Evolutionary conservation across 345 rosid species (phyloP), one percentile per base, ranked within the genome.

Genomic region (sweet orange (Citrus sinensis)): DNA sequence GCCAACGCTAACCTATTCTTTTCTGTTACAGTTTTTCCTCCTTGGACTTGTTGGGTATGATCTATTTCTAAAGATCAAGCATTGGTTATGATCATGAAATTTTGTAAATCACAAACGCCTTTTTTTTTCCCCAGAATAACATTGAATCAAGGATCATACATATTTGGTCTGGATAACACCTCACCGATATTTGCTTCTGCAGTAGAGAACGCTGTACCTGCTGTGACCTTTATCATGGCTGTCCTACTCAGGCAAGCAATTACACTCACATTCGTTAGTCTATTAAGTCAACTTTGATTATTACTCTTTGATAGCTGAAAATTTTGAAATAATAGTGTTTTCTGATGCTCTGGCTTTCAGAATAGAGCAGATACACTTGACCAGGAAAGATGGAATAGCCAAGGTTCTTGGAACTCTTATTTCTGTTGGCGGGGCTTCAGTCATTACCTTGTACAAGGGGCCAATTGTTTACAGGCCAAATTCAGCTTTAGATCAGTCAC

Each of bases 121-220:
- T 35, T 35, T 1, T 35, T 35, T 35, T 6, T 1, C 37, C 37
- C 37, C 85, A 88, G 91, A 55, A 87, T 92, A 83, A 86, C 91
- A 27, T 51, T 87, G 56, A 90, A 92, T 80, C 92, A 90, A 87
- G 90, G 85, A 64, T 85, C 89, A 71, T 90, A 92, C 88, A 85
- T 90, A 22, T 82, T 35, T 35, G 92, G 93, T 27, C 77, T 92
- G 81, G 93, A 90, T 77, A 86, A 88, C 68, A 88, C 89, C 4
- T 89, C 95, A 32, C 92, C 93, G 56, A 86, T 90, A 67, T 86
- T 91, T n/a, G 93, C 93, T 67, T 91, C 93, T 74, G 92, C 90
- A 9, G 85, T 91, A 7, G 95, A 91, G 67, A 91, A 91, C 66
- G 88, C 87, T 37, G 93, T 91, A 39, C 95, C 93, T 37, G 93